Evolutionary conservation across 148 eudicot genomes (phyloP), one percentile per base, ranked within the genome.

Genomic region (Amaranthus cruentus): DNA sequence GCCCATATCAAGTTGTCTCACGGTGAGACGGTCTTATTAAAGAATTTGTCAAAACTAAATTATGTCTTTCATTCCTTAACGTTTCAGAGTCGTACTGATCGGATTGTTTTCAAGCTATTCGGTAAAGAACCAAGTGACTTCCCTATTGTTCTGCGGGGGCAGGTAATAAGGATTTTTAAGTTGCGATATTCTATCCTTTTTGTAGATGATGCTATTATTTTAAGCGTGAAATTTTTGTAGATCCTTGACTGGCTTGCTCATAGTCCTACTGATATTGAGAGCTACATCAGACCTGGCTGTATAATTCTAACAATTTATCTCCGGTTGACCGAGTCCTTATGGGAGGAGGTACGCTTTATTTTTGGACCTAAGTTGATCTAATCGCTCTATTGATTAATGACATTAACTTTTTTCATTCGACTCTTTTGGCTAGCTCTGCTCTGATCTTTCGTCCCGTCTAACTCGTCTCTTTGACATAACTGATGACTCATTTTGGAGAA

Each of bases 241-340:
- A 92, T 92, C 73, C 89, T 92, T 68, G 96, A 85, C 76, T 92
- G 97, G 96, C 82, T 92, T 53, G 86, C 95, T 47, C 85, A 83
- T 80, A 92, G 90, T 85, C 97, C 97, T 55, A 87, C 93, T 63
- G 97, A 92, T 44, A 84, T 92, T 48, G 96, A 92, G 74, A 88
- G 97, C 84, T 88, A 90, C 80, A 92, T 92, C 53, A 86, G 91
- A 82, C 97, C 97, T 79, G 97, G 97, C 52, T 92, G 97, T 71
- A 69, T 92, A 70, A 81, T 90, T 70, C 79, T 92, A 67, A 90
- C 91, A 8, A 78, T 92, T 50, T 92, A 92, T 79, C 84, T 88
- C 52, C 88, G 89, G 6, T 71, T 90, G 86, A 72, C 83, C 18
- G 81, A 83, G 56, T 81, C 92, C 66, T 55, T 70, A 38, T 93